phyloP scores from a whole-genome alignment of 139 green algal species.

The Picocystis salinarum region DNA sequence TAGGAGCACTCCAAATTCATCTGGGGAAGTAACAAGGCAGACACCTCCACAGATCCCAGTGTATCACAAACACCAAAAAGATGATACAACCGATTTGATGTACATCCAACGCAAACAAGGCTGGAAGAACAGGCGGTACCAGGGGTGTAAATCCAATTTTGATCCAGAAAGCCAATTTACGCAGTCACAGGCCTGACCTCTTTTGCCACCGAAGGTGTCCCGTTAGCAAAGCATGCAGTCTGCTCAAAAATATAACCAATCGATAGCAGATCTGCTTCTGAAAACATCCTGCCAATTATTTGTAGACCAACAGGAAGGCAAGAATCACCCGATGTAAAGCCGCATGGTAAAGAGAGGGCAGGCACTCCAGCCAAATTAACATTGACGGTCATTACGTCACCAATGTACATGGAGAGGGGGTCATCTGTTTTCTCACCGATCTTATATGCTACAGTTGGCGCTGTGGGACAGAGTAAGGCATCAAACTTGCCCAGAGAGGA shows the following conservation, averaged over 20 bases:
- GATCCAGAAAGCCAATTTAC: too few species aligned
- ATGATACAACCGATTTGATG: too few species aligned
- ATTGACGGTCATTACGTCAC: constrained; percentile 92
- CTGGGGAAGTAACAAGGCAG: too few species aligned
- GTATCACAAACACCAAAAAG: too few species aligned
- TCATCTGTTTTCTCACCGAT: constrained; percentile 64
- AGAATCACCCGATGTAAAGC: constrained; percentile 7
- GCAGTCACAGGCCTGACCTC: too few species aligned
- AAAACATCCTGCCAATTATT: constrained; percentile 46
- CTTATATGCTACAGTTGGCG: constrained; percentile 63
- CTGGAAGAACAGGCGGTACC: too few species aligned
- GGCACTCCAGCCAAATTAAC: constrained; percentile 77
- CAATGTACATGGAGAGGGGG: constrained; percentile 62
- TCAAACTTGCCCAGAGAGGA: constrained; percentile 25
- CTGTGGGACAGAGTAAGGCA: constrained; percentile 55
- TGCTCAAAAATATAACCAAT: constrained; percentile 49
- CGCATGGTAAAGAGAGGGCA: constrained; percentile 50
- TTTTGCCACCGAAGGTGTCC: too few species aligned
- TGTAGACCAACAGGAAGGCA: constrained; percentile 61
- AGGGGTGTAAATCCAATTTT: too few species aligned
- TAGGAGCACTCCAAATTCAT: too few species aligned
- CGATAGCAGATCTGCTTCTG: constrained; percentile 37
- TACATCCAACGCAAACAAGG: too few species aligned
- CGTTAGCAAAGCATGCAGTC: constrained; percentile 27
- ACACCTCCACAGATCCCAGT: too few species aligned